These are phyloP conservation scores for Leishmania martiniquensis DNA, from an alignment of 208 protist genomes.

Conservation along the genomic window DNA sequence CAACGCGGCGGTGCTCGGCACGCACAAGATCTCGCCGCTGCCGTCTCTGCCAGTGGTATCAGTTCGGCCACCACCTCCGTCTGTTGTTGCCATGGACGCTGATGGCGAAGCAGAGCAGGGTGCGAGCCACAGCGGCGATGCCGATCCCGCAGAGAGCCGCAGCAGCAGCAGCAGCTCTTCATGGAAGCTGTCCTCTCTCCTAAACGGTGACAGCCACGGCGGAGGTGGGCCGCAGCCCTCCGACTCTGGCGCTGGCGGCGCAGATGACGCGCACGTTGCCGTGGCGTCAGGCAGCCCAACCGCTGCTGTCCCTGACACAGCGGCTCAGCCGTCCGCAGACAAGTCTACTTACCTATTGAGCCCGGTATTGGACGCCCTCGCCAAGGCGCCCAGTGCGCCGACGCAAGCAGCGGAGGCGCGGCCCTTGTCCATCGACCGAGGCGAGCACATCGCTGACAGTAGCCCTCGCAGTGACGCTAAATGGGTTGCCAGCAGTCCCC, in stretches of 20 bases:
- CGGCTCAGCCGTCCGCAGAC: not conserved
- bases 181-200: not conserved
- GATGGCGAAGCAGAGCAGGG: not conserved
- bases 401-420: not conserved
- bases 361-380: not conserved
- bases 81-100: not conserved
- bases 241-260: not conserved
- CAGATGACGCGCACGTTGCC: not conserved
- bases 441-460: not conserved
- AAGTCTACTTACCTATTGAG: not conserved
- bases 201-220: not conserved
- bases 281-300: not conserved
- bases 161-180: conserved; percentile 1
- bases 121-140: not conserved
- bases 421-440: conserved; percentile 9
- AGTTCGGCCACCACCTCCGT: not conserved
- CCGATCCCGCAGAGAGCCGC: conserved; percentile 5
- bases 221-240: not conserved
- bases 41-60: not conserved
- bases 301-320: not conserved
- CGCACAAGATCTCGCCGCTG: not conserved
- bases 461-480: not conserved
- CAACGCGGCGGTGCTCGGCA: not conserved
- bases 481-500: not conserved
- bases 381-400: not conserved